Evolutionary conservation across 2,329 filamentous ascomycete genomes (phyloP).

Genomic region (Phyllosticta paracitricarpa): DNA sequence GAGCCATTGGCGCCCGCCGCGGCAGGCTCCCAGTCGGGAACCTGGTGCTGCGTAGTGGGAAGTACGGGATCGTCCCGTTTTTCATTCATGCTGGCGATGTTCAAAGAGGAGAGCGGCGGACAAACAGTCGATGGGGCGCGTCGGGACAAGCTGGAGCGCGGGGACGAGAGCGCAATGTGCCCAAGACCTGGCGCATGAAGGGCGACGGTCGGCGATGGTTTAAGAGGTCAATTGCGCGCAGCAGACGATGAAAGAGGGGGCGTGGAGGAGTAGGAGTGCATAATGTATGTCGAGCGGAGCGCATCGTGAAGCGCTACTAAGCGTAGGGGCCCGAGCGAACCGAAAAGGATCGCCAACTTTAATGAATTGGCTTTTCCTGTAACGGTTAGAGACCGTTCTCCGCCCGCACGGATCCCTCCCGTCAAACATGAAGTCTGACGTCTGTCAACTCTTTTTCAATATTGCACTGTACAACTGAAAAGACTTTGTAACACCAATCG

Average conservation of each 20-base stretch:
- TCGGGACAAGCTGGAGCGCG: background rate
- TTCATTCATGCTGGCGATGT: background rate
- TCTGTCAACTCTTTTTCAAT: background rate
- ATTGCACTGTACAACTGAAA: background rate
- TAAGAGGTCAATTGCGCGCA: background rate
- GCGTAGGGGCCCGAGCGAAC: background rate
- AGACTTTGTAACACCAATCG: no score
- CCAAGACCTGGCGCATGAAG: background rate
- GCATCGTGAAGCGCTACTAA: background rate
- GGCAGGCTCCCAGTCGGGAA: constrained; percentile 8
- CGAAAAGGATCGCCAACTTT: background rate
- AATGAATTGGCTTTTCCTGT: background rate
- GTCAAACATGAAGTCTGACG: background rate
- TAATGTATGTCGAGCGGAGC: background rate
- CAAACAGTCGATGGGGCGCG: background rate
- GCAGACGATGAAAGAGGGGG: background rate
- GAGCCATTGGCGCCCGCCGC: background rate
- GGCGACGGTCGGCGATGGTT: background rate
- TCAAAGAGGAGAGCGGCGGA: background rate
- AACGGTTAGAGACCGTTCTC: background rate
- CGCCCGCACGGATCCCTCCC: background rate
- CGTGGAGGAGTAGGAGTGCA: background rate
- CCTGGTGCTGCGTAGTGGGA: background rate
- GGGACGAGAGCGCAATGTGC: background rate
- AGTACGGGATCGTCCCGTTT: background rate